Conservation (phyloP, 1,139 yeast genomes). For the Protomyces macrosporus region DNA sequence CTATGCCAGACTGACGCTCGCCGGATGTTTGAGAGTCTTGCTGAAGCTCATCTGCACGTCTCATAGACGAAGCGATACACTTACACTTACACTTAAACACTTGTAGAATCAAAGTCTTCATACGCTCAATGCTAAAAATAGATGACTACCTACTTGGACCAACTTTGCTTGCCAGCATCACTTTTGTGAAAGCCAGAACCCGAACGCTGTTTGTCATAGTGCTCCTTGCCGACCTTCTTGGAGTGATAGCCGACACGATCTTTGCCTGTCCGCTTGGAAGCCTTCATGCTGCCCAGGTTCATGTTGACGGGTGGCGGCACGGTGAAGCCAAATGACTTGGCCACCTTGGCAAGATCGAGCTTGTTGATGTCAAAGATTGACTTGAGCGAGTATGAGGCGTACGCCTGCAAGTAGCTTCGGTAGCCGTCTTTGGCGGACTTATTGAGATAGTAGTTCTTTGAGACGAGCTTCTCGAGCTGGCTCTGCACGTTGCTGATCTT, state of each 20-base stretch:
- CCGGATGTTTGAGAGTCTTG: constrained; percentile 22
- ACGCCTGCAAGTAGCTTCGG: constrained; percentile 92
- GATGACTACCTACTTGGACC: constrained; percentile 12
- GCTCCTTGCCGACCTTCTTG: constrained; percentile 25
- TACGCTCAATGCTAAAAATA: background rate
- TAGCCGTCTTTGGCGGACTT: constrained; percentile 97
- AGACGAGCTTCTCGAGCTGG: constrained; percentile 83
- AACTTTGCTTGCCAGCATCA: constrained; percentile 8
- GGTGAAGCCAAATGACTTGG: constrained; percentile 87
- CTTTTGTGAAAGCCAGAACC: constrained; percentile 16
- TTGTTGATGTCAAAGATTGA: constrained; percentile 95
- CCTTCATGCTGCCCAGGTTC: constrained; percentile 66
- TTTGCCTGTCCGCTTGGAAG: constrained; percentile 48
- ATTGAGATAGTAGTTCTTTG: constrained; percentile 87
- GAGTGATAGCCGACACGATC: constrained; percentile 21
- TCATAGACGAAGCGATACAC: constrained; percentile 26
- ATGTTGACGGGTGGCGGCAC: constrained; percentile 96
- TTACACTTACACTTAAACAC: background rate
- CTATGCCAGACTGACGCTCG: constrained; percentile 21
- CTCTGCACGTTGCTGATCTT: constrained; percentile 94
- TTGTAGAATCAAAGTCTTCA: background rate
- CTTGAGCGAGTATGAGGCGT: constrained; percentile 91
- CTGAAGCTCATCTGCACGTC: constrained; percentile 4
- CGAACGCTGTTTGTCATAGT: constrained; percentile 22
- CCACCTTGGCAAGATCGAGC: constrained; percentile 88